Conservation (phyloP, 352 stramenopile genomes). For the Globisporangium middletonii region DNA sequence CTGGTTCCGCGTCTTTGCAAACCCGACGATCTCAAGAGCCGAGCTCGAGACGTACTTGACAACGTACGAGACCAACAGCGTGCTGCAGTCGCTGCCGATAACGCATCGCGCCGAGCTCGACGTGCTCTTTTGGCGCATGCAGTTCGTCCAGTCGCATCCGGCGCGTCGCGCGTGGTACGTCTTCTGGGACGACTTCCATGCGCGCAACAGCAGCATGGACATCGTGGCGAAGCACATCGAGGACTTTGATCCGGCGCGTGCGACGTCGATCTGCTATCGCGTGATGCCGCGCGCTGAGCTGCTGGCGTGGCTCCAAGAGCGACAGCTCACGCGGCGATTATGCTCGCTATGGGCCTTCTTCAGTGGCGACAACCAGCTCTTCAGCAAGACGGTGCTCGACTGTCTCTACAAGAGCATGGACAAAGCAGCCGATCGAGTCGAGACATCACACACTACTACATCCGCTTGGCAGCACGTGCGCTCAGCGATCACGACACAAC, state of each 20-base stretch:
- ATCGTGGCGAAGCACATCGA: constrained; percentile 11
- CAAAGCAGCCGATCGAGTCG: too few species aligned
- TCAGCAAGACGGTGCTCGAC: constrained; percentile 1
- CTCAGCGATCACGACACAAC: too few species aligned
- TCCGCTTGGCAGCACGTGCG: too few species aligned
- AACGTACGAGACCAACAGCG: constrained; percentile 18
- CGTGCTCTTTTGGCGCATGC: constrained; percentile 25
- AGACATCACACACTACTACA: too few species aligned
- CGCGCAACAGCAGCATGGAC: constrained; percentile 30
- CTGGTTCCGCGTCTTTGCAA: constrained; percentile 43
- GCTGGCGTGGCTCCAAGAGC: constrained; percentile 17
- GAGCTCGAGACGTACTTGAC: constrained; percentile 23
- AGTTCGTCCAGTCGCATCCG: constrained; percentile 28
- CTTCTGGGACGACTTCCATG: constrained; percentile 42
- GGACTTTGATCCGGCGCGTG: constrained; percentile 19
- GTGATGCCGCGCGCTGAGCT: constrained; percentile 27
- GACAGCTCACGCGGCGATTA: not conserved
- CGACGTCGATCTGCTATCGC: constrained; percentile 29
- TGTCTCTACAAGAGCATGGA: constrained; percentile 3
- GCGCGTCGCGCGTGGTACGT: constrained; percentile 26
- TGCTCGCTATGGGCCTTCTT: not conserved
- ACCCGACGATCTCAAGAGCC: constrained; percentile 13
- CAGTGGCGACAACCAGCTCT: not conserved
- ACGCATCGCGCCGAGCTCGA: constrained; percentile 20
- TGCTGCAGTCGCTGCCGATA: constrained; percentile 14